These are phyloP conservation scores for Aulographum hederae DNA, from an alignment of 2,329 filamentous ascomycete genomes.

Conservation along the genomic window DNA sequence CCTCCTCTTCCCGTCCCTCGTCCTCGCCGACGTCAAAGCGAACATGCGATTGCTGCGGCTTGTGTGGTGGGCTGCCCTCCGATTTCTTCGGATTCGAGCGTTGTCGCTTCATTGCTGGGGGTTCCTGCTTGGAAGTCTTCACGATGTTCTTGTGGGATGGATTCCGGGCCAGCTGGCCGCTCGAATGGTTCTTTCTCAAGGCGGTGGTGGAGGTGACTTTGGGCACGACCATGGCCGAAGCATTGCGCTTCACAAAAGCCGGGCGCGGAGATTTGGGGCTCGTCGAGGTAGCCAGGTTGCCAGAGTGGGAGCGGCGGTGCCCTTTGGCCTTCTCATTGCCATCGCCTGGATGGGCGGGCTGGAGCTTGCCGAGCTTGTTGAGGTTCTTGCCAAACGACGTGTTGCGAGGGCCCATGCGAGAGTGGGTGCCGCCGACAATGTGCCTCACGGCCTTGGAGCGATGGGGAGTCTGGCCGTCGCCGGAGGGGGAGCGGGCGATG, in stretches of 20 bases:
- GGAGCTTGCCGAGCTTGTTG: slow-evolving; percentile 19
- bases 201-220: slow-evolving; percentile 14
- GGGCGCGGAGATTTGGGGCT: slow-evolving; percentile 19
- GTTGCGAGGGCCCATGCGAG: slow-evolving; percentile 17
- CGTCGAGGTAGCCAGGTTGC: slow-evolving; percentile 11
- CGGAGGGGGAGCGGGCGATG: slow-evolving; percentile 2
- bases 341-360: slow-evolving; percentile 5
- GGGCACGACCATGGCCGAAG: slow-evolving; percentile 19
- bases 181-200: slow-evolving; percentile 24
- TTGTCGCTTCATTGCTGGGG: slow-evolving; percentile 9
- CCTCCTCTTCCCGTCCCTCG: slow-evolving; percentile 15
- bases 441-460: slow-evolving; percentile 16
- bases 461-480: slow-evolving; percentile 1
- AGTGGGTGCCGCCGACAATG: slow-evolving; percentile 16
- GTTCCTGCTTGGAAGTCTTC: slow-evolving; percentile 17
- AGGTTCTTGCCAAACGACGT: slow-evolving; percentile 22
- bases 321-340: slow-evolving; percentile 13
- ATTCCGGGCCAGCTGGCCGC: slow-evolving; percentile 24
- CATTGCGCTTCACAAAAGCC: slow-evolving; percentile 22
- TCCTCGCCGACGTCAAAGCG: slow-evolving; percentile 15
- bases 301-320: slow-evolving; percentile 19
- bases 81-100: slow-evolving; percentile 12
- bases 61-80: slow-evolving; percentile 9
- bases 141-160: slow-evolving; percentile 19
- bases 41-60: slow-evolving; percentile 16